Base-by-base conservation (phyloP, 208 protist genomes). In the Trypanosoma lewisi region DNA sequence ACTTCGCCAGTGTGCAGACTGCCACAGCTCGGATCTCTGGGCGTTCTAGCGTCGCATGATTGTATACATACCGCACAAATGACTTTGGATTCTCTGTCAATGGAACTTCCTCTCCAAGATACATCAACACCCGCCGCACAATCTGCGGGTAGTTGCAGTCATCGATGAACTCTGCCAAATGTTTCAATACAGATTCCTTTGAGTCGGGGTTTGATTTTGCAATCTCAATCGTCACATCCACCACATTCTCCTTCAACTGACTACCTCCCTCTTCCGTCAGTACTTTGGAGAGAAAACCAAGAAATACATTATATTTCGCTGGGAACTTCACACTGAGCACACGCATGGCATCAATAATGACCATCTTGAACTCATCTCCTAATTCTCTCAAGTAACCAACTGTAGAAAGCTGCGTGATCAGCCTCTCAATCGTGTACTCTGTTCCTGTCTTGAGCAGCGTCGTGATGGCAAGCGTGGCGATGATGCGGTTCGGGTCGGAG, bases 141-240 rank as follows among this genome's bases (percentile, higher is more conserved):
- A 99, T 94, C 47, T 82, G 59, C 8, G 95, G 76, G 80, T 96
- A 99, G 73, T 99, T 98, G 77, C 98, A 99, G 86, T 99, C 98
- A 66, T 99, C 98, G 70, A 99, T 99, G 72, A 99, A 99, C 83
- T 99, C 97, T 36, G 97, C 98, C 21, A 99, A 79, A 57, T 99
- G 87, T 34, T 75, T 78, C 34, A 99, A 83, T 12, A 91, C 89
- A 9, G 72, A 58, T 44, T 98, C 94, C 70, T 97, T 97, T 11
- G 93, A 80, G 21, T 93, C 89, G 27, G 89, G 84, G 58, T 97
- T 94, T 6, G 76, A 67, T 54, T 82, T 85, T 48, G 98, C 93
- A 63, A 99, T 92, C 23, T 81, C 79, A 12, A 98, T 80, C 73
- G 99, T 98, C 16, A 96, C 88, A 61, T 99, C 92, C 21, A 99